phyloP scores from a whole-genome alignment of 257 asterid species.

The Nemophila menziesii region DNA sequence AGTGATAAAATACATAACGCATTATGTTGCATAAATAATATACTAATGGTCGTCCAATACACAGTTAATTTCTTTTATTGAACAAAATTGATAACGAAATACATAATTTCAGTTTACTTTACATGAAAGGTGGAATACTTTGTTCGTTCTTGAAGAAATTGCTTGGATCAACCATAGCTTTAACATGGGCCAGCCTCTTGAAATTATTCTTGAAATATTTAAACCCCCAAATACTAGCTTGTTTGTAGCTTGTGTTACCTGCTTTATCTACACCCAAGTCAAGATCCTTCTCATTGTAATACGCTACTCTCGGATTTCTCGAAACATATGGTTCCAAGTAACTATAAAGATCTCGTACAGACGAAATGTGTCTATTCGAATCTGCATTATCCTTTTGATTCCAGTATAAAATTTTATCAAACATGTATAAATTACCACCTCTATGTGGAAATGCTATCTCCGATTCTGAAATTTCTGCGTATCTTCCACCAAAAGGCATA shows the following conservation, averaged over 20 bases:
- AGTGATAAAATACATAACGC: no score
- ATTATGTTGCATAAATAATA: no score
- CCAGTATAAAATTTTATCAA: slow-evolving; percentile 3
- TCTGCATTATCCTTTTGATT: neutral
- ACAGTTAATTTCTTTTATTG: no score
- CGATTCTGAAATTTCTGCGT: slow-evolving; percentile 5
- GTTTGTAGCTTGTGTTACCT: slow-evolving; percentile 3
- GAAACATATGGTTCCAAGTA: slow-evolving; percentile 9
- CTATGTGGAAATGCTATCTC: slow-evolving; percentile 11
- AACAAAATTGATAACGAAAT: no score
- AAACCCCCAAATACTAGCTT: no score
- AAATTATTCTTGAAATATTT: no score
- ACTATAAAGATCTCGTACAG: slow-evolving; percentile 3
- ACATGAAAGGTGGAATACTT: no score
- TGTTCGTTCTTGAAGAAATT: no score
- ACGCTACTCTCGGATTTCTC: slow-evolving; percentile 10
- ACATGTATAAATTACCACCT: slow-evolving; percentile 3
- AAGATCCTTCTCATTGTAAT: slow-evolving; percentile 9
- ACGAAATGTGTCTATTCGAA: neutral
- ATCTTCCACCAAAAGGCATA: slow-evolving; percentile 12
- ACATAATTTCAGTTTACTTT: no score
- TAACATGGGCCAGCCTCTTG: no score
- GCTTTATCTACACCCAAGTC: slow-evolving; percentile 11
- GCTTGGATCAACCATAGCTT: no score
- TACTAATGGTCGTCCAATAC: no score